Base-by-base conservation (phyloP, 2,329 filamentous ascomycete species). In the Chaetomium strumarium region DNA sequence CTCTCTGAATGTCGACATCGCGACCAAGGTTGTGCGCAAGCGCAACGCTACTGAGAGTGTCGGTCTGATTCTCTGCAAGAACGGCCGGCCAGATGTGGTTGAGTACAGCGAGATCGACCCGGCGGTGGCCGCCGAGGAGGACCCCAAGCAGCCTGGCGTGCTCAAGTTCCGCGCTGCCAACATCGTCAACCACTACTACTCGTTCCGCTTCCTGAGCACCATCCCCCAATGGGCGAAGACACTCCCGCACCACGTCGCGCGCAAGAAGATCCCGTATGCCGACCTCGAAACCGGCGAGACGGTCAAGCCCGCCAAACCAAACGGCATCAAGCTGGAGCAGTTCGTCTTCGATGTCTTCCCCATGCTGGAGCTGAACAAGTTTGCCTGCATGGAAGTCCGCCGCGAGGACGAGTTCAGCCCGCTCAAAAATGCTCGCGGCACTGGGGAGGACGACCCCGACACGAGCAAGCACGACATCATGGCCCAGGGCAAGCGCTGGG, bases 151-250 rank as follows among this genome's bases (percentile, higher is more conserved):
- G 65, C 76, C 82, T 3, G 84, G 82, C 53, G 77, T 96, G 49
- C 84, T 99, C 67, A 95, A 92, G 73, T 97, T 96, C 84, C 87
- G 93, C 57, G 92, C 93, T 53, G 93, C 92, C 66, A 99, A 99
- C 77, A 99, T 99, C 63, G 93, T 99, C 74, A 99, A 99, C 79
- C 93, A 99, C 79, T 99, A 97, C 81, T 99, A 99, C 77, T 95
- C 90, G 43, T 92, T 91, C 77, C 75, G 80, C 61, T 97, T 96
- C 80, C 80, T 99, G 45, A 87, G 96, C 70, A 86, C 83, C 58
- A 96, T 96, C 63, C 90, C 93, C 53, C 75, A 83, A 63, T 96
- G 90, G 88, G 84, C 82, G 16, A 79, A 90, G 73, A 83, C 85
- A 70, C 81, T 99, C 48, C 92, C 92, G 14, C 93, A 97, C 71